Conservation (phyloP, 257 asterid species). For the Solanum chiquidenum region DNA sequence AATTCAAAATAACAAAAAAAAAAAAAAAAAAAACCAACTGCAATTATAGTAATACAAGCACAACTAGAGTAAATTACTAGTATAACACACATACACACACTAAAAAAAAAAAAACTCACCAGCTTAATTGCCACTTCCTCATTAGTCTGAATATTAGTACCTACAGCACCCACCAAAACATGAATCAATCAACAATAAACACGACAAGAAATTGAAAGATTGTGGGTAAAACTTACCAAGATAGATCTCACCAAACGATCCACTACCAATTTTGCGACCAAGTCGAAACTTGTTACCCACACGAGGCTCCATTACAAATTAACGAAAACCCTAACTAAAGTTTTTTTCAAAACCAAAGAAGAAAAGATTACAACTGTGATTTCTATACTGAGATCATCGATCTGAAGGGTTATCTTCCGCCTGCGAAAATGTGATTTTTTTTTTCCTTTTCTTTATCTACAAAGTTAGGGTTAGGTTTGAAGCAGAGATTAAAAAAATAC, state of each 20-base stretch:
- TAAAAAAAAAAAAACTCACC: conserved; percentile 23
- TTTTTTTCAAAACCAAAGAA: background rate
- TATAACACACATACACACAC: background rate
- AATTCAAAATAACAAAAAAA: background rate
- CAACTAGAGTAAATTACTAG: background rate
- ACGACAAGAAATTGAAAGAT: background rate
- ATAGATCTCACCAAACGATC: background rate
- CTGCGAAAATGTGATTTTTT: background rate
- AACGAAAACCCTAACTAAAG: background rate
- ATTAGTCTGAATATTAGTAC: conserved; percentile 58
- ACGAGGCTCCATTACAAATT: conserved; percentile 28
- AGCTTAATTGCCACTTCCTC: conserved; percentile 88
- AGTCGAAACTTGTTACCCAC: conserved; percentile 32
- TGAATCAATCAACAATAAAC: background rate
- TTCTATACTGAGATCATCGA: background rate
- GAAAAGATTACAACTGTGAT: background rate
- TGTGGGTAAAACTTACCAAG: background rate
- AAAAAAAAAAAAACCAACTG: background rate
- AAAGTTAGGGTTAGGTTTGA: conserved; percentile 7
- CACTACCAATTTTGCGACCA: conserved; percentile 14
- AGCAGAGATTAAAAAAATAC: background rate
- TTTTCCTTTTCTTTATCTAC: background rate
- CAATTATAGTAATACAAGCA: background rate
- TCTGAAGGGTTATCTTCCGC: background rate
- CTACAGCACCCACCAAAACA: conserved; percentile 6